Conservation (phyloP, 2,329 filamentous ascomycete species). For the Penicillium sp. region DNA sequence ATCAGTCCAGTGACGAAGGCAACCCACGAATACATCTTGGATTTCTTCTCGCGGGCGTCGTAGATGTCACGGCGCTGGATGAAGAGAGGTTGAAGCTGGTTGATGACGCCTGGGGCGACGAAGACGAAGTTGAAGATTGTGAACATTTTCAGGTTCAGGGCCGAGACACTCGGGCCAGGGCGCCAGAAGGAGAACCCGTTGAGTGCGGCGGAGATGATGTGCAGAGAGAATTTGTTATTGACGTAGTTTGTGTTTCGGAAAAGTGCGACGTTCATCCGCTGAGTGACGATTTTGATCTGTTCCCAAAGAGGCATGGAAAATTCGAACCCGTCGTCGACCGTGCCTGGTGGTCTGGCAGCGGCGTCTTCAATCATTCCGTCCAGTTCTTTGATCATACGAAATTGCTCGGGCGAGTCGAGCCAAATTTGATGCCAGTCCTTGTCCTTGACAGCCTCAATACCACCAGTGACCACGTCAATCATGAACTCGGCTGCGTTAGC, state of each 20-base stretch:
- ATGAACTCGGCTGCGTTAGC: conserved; percentile 11
- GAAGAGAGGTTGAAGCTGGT: conserved; percentile 10
- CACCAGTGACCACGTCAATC: conserved; percentile 52
- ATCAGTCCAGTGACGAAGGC: conserved; percentile 9
- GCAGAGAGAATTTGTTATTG: conserved; percentile 10
- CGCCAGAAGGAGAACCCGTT: conserved; percentile 13
- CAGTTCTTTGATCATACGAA: conserved; percentile 4
- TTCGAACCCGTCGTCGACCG: conserved; percentile 10
- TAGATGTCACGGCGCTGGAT: conserved; percentile 12
- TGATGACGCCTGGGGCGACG: conserved; percentile 11
- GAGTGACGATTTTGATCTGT: conserved; percentile 10
- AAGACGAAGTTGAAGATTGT: conserved; percentile 11
- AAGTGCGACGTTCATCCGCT: conserved; percentile 8
- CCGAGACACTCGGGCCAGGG: conserved; percentile 2
- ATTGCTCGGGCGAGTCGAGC: conserved; percentile 8
- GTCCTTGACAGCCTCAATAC: conserved; percentile 41
- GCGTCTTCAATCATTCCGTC: conserved; percentile 5
- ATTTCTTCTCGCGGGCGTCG: conserved; percentile 11
- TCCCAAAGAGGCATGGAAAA: conserved; percentile 11
- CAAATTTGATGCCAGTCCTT: conserved; percentile 12
- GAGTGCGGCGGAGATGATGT: conserved; percentile 7
- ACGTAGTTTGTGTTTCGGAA: conserved; percentile 11
- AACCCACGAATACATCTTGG: conserved; percentile 11
- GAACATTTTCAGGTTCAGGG: conserved; percentile 11
- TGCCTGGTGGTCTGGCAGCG: conserved; percentile 5